These are phyloP conservation scores for Panicum hallii DNA, from an alignment of 202 grass and related monocot genomes.

Conservation along the genomic window DNA sequence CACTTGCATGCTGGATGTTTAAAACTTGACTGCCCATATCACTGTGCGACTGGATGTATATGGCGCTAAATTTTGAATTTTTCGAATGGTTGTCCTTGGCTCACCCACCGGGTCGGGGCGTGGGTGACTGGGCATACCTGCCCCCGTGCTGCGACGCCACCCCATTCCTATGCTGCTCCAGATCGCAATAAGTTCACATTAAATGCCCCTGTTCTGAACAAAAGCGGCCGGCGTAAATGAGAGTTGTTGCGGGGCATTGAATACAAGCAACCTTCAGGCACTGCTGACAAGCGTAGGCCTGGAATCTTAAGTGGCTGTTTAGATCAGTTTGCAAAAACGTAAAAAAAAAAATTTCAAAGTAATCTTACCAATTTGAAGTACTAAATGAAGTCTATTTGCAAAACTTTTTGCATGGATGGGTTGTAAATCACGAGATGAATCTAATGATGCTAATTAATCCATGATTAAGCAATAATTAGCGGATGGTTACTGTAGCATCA, in stretches of 20 bases:
- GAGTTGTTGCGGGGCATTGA: constrained; percentile 48
- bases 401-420: too few relatives aligned
- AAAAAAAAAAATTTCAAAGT: too few relatives aligned
- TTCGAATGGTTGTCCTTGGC: neutral
- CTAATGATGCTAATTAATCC: too few relatives aligned
- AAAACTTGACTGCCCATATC: neutral
- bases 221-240: constrained; percentile 41
- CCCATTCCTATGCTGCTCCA: constrained; percentile 39
- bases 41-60: neutral
- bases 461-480: too few relatives aligned
- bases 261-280: constrained; percentile 57
- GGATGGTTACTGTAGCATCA: too few relatives aligned
- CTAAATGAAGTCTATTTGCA: too few relatives aligned
- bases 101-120: constrained; percentile 16
- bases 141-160: constrained; percentile 19
- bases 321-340: too few relatives aligned
- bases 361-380: too few relatives aligned
- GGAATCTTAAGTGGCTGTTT: too few relatives aligned
- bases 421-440: too few relatives aligned
- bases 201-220: constrained; percentile 50
- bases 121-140: neutral
- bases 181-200: constrained; percentile 54
- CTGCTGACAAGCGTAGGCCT: constrained; percentile 21
- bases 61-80: constrained; percentile 40
- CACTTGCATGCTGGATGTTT: neutral